phyloP scores from a whole-genome alignment of 73 alveolate genomes.

The Stentor coeruleus region DNA sequence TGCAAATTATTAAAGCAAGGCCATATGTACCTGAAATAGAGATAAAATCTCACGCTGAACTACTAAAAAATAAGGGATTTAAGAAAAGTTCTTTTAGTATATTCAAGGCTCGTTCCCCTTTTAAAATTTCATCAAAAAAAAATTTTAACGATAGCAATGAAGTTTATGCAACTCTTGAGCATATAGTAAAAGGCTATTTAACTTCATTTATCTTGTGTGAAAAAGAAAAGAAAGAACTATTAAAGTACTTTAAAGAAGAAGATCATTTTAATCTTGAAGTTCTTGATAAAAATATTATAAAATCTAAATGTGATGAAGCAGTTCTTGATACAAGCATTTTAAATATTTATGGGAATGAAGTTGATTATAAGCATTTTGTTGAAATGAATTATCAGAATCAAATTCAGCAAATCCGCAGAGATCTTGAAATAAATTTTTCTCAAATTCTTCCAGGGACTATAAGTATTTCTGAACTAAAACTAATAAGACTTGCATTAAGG shows the following conservation, averaged over 20 bases:
- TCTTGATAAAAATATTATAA: not conserved
- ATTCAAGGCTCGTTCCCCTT: not conserved
- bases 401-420: not conserved
- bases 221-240: not conserved
- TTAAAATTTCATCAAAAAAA: not conserved
- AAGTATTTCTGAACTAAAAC: not conserved
- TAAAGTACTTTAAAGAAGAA: not conserved
- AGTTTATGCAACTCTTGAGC: not conserved
- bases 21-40: too few relatives aligned
- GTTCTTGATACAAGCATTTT: not conserved
- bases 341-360: not conserved
- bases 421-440: not conserved
- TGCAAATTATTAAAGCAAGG: not conserved
- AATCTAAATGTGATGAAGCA: not conserved
- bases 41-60: not conserved
- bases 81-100: not conserved
- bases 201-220: not conserved
- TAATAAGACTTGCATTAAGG: not conserved
- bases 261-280: not conserved
- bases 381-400: not conserved
- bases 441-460: slow-evolving; percentile 1
- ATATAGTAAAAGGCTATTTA: not conserved
- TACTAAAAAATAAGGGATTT: too few relatives aligned
- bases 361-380: not conserved
- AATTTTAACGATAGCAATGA: not conserved